Evolutionary conservation across 257 asterid genomes (phyloP).

Genomic region (Coffea canephora): DNA sequence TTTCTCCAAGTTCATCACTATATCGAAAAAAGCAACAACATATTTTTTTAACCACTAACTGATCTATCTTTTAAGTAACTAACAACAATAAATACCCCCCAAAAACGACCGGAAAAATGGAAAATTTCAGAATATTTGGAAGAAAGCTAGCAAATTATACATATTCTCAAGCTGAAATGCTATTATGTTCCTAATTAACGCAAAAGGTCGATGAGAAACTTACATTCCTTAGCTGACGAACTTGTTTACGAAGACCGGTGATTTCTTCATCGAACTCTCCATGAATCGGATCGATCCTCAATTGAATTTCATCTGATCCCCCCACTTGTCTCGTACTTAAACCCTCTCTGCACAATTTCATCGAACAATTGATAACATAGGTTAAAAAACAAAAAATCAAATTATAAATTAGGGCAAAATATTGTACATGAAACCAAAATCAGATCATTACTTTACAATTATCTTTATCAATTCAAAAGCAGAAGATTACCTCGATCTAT

Average conservation of each 20-base stretch:
- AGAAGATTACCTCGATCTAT: constrained; percentile 61
- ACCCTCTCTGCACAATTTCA: constrained; percentile 47
- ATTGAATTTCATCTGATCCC: constrained; percentile 72
- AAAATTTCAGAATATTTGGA: too few relatives aligned
- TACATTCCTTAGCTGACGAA: constrained; percentile 73
- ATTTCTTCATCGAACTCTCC: constrained; percentile 74
- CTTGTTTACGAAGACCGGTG: constrained; percentile 83
- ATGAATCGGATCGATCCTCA: constrained; percentile 81
- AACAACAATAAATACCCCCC: neutral
- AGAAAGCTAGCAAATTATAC: neutral
- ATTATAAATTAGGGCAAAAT: neutral
- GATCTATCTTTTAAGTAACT: neutral
- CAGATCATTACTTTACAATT: neutral
- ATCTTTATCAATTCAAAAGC: neutral
- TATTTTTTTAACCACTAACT: neutral
- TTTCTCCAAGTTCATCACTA: neutral
- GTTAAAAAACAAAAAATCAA: neutral
- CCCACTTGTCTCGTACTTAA: constrained; percentile 72
- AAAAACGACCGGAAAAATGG: neutral
- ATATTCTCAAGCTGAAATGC: neutral
- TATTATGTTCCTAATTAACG: neutral
- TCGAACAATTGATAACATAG: neutral
- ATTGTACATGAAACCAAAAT: neutral
- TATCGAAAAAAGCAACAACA: neutral
- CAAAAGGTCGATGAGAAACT: constrained; percentile 10